Evolutionary conservation across 2,329 filamentous ascomycete genomes (phyloP), one percentile per base, ranked within the genome.

Genomic region (Colletotrichum lentis): DNA sequence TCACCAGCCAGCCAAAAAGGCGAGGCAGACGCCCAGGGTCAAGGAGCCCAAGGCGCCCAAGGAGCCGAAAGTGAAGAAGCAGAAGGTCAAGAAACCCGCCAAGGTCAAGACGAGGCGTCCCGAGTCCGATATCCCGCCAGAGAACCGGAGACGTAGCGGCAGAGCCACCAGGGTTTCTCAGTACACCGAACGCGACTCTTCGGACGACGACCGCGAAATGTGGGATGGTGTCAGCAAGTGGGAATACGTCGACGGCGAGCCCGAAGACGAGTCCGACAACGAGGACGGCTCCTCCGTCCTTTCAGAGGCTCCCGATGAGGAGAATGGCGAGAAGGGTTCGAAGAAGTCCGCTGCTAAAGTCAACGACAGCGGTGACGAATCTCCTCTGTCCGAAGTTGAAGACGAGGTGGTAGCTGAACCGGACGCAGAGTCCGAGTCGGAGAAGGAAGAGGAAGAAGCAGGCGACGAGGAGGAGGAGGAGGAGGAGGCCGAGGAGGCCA

Each of bases 151-250:
- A 52, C 85, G 85, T 41, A 88, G 86, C 72, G 82, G 85, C n/a
- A 84, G 86, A 56, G 55, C 69, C 35, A 69, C 64, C 27, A 43
- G 18, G 11, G 76, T 78, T 18, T 84, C 84, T 6, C 76, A 80
- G 43, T 89, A 89, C 71, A 81, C 82, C 24, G 86, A 89, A 74
- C 83, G 86, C 39, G 84, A 87, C 63, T 85, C 85, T 12, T 82
- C 82, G 12, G 85, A 86, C 56, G 86, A 88, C 67, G 86, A 88
- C 68, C 82, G 86, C 70, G 86, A 88, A 74, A 89, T 88, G 86
- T 77, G 87, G 27, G 82, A 86, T 54, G 86, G 86, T 2, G 86
- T 88, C 5, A 85, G 86, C 1, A 79, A 86, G 73, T 89, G 86
- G 86, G 80, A 85, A 27, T 88, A 88, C 55, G 77, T 76, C 16